Percentiles rank a stretch among this genome's conserved stretches.
These are phyloP conservation scores for Penicillium janthinellum DNA, from an alignment of 2,329 filamentous ascomycete species.

Conservation along the genomic window DNA sequence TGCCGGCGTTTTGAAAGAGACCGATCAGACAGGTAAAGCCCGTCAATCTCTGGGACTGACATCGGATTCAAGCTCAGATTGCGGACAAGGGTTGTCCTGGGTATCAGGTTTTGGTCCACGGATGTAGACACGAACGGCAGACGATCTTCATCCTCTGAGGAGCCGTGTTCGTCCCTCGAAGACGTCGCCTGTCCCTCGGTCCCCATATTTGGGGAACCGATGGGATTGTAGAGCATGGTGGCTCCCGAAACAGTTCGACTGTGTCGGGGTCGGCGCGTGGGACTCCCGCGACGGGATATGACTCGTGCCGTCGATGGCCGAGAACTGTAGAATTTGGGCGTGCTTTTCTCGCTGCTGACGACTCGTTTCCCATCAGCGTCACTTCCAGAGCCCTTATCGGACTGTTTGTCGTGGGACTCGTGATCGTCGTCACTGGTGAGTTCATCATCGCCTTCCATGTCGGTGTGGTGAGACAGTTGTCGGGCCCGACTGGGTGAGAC, in stretches of 20 bases:
- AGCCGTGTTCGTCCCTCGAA: slow-evolving; percentile 26
- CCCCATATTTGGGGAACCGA: slow-evolving; percentile 46
- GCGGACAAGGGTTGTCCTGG: slow-evolving; percentile 53
- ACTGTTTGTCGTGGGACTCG: slow-evolving; percentile 38
- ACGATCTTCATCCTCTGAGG: slow-evolving; percentile 39
- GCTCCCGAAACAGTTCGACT: slow-evolving; percentile 75
- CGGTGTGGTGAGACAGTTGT: slow-evolving; percentile 63
- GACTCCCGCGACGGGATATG: slow-evolving; percentile 39
- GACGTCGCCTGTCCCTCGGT: slow-evolving; percentile 27
- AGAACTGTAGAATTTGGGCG: slow-evolving; percentile 40
- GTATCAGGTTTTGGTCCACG: slow-evolving; percentile 47
- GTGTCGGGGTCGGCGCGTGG: slow-evolving; percentile 54
- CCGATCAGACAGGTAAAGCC: slow-evolving; percentile 53
- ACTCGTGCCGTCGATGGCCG: slow-evolving; percentile 48
- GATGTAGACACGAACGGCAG: slow-evolving; percentile 40
- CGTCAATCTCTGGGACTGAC: slow-evolving; percentile 58
- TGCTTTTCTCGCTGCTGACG: slow-evolving; percentile 29
- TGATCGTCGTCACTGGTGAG: slow-evolving; percentile 79
- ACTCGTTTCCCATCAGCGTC: slow-evolving; percentile 15
- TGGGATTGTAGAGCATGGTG: slow-evolving; percentile 81
- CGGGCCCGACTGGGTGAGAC: slow-evolving; percentile 39
- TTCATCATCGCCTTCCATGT: slow-evolving; percentile 88
- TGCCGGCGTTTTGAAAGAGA: slow-evolving; percentile 43
- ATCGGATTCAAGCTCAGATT: slow-evolving; percentile 58
- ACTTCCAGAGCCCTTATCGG: slow-evolving; percentile 21